These are phyloP conservation scores for Tuber microsphaerosporum DNA, from an alignment of 495 filamentous ascomycete species.

Conservation along the genomic window DNA sequence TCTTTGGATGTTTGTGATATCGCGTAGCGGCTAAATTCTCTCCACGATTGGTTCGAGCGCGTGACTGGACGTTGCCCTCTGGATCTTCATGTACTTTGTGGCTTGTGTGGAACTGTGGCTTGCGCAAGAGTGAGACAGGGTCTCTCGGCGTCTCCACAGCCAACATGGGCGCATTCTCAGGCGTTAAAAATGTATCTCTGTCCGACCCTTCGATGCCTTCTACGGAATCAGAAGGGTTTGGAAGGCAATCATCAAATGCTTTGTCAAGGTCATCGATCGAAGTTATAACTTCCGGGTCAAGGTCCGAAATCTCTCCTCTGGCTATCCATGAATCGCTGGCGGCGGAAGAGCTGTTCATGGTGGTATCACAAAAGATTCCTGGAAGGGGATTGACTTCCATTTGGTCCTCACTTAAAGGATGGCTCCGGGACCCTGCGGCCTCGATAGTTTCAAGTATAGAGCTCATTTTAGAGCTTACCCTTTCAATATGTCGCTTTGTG, in stretches of 20 bases:
- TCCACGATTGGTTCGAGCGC: background rate
- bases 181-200: background rate
- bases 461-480: constrained; percentile 21
- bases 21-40: background rate
- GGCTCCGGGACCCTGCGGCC: background rate
- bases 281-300: background rate
- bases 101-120: background rate
- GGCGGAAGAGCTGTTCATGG: background rate
- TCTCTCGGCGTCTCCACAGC: background rate
- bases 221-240: background rate
- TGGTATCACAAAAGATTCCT: constrained; percentile 15
- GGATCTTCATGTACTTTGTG: background rate
- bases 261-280: background rate
- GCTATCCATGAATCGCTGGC: background rate
- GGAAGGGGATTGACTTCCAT: constrained; percentile 26
- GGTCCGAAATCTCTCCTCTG: background rate
- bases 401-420: background rate
- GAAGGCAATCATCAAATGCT: background rate
- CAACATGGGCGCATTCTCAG: background rate
- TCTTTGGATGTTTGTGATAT: background rate
- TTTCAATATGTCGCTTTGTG: constrained; percentile 20
- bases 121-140: background rate
- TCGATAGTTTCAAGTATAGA: constrained; percentile 18
- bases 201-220: background rate
- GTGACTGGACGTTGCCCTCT: background rate